Evolutionary conservation across 768 basidiomycete species (phyloP).

Genomic region (Boletellus ananiceps): DNA sequence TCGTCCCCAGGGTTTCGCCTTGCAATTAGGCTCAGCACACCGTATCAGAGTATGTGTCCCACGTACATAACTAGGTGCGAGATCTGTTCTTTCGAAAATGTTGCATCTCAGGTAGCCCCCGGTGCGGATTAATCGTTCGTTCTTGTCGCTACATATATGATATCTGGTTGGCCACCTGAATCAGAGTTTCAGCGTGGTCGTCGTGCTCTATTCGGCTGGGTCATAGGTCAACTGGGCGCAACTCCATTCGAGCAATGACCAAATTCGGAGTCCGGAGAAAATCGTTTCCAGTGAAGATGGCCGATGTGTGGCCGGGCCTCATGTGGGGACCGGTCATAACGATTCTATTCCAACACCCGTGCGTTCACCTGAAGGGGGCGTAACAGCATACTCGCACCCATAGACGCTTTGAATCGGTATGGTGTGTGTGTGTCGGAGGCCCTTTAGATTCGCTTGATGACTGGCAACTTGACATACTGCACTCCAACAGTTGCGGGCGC

Average conservation of each 20-base stretch:
- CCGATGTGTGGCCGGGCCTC: no score
- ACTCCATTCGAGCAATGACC: conserved; percentile 3
- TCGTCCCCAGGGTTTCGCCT: conserved; percentile 5
- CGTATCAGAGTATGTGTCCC: not conserved
- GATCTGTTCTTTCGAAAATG: conserved; percentile 8
- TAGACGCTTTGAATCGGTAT: no score
- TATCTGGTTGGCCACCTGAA: not conserved
- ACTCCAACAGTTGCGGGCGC: no score
- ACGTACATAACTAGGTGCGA: conserved; percentile 5
- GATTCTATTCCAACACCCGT: no score
- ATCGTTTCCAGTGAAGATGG: no score
- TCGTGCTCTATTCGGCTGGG: no score
- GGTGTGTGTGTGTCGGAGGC: no score
- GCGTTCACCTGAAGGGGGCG: no score
- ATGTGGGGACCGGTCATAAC: no score
- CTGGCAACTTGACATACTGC: no score
- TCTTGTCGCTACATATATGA: not conserved
- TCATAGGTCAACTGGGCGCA: not conserved
- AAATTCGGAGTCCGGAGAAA: conserved; percentile 1
- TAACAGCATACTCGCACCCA: no score
- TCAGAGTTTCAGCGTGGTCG: not conserved
- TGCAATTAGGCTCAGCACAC: not conserved
- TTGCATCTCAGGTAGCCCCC: conserved; percentile 5
- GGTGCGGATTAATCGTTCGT: not conserved
- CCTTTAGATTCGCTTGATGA: no score